Percentiles rank a stretch among this genome's conserved stretches.
These are phyloP conservation scores for Oropetium thomaeum DNA, from an alignment of 176 grass and related monocot species.

Conservation along the genomic window DNA sequence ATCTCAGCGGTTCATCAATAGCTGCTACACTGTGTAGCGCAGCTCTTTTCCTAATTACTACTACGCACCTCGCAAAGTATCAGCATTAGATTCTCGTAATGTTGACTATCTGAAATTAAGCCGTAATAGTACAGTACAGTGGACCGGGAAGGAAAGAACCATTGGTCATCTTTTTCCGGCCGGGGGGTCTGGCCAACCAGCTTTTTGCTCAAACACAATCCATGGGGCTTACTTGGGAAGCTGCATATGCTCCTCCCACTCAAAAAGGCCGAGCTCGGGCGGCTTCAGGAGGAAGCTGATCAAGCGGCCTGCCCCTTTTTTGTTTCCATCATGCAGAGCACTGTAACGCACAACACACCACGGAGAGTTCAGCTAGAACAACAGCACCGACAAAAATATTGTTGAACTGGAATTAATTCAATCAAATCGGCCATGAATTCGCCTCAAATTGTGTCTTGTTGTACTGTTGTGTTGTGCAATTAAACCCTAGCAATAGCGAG, in stretches of 20 bases:
- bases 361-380: background rate
- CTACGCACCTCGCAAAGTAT: background rate
- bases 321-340: background rate
- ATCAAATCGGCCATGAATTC: slow-evolving; percentile 34
- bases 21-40: background rate
- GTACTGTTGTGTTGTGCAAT: background rate
- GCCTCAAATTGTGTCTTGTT: too few species aligned
- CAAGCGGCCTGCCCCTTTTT: slow-evolving; percentile 30
- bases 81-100: background rate
- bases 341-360: background rate
- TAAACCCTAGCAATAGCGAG: slow-evolving; percentile 2
- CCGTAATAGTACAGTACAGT: too few species aligned
- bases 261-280: background rate
- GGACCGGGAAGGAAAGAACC: background rate
- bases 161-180: background rate
- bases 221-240: slow-evolving; percentile 29
- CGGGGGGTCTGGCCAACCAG: background rate
- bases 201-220: slow-evolving; percentile 25
- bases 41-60: background rate
- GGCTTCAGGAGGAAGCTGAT: slow-evolving; percentile 31
- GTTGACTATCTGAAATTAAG: background rate
- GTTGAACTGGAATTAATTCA: slow-evolving; percentile 26
- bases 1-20: background rate
- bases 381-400: slow-evolving; percentile 33
- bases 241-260: background rate